Conservation (phyloP, 2,329 filamentous ascomycete genomes). For the Colletotrichum tabaci region DNA sequence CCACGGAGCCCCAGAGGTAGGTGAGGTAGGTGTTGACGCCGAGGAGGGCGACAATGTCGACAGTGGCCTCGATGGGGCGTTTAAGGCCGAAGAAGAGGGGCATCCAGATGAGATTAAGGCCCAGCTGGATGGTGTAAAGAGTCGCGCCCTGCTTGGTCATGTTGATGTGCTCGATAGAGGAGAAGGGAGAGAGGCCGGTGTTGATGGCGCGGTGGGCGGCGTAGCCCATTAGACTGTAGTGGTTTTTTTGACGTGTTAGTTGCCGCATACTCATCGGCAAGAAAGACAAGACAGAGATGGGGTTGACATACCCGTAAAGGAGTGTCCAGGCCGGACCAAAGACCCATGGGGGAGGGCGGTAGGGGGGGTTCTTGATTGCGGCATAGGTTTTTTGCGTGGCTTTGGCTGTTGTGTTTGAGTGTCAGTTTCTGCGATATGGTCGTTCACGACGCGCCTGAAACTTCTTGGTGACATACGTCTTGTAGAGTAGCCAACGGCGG, state of each 20-base stretch:
- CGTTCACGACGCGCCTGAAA: background rate
- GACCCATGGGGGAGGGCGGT: constrained; percentile 71
- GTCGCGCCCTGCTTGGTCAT: constrained; percentile 79
- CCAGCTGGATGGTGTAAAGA: constrained; percentile 89
- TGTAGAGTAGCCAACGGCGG: constrained; percentile 79
- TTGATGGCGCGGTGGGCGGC: constrained; percentile 84
- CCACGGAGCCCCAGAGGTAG: constrained; percentile 82
- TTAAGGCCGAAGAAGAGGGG: constrained; percentile 90
- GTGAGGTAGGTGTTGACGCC: constrained; percentile 82
- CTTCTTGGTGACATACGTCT: constrained; percentile 67
- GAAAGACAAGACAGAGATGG: background rate
- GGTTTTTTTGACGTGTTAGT: constrained; percentile 5
- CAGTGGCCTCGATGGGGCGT: constrained; percentile 80
- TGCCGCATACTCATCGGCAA: constrained; percentile 29
- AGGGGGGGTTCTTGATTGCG: constrained; percentile 77
- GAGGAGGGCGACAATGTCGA: constrained; percentile 80
- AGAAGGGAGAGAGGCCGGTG: constrained; percentile 71
- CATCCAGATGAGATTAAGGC: constrained; percentile 90
- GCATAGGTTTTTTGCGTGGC: constrained; percentile 75
- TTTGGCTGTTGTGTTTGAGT: constrained; percentile 57
- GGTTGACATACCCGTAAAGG: constrained; percentile 69
- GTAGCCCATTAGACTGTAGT: constrained; percentile 82
- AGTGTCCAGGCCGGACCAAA: constrained; percentile 78
- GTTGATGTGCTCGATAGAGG: constrained; percentile 67
- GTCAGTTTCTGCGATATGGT: background rate